A percentile compares a stretch with the other conserved stretches of the same genome.
These are phyloP conservation scores for Hirsutella minnesotensis DNA, from an alignment of 2,329 filamentous ascomycete species.

Conservation along the genomic window DNA sequence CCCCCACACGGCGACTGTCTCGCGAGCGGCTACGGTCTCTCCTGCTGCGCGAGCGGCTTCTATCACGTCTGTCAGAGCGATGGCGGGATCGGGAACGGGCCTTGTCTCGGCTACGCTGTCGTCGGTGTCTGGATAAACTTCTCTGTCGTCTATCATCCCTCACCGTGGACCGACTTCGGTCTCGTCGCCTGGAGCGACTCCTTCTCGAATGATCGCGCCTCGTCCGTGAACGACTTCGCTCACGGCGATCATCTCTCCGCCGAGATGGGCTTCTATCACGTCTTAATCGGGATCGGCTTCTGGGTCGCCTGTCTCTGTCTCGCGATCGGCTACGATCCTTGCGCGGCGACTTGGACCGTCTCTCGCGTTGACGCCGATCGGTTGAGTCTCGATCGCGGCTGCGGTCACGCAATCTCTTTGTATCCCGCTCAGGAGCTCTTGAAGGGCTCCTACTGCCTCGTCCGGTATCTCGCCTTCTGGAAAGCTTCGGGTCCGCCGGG, in stretches of 20 bases:
- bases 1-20: constrained; percentile 9
- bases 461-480: constrained; percentile 16
- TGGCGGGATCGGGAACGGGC: constrained; percentile 16
- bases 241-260: constrained; percentile 17
- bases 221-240: constrained; percentile 22
- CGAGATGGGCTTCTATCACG: constrained; percentile 30
- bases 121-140: constrained; percentile 14
- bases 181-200: constrained; percentile 22
- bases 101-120: constrained; percentile 6
- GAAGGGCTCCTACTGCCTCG: constrained; percentile 21
- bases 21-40: constrained; percentile 11
- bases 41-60: constrained; percentile 17
- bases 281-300: constrained; percentile 22
- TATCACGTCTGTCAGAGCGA: constrained; percentile 16
- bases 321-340: constrained; percentile 22
- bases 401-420: constrained; percentile 16
- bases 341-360: constrained; percentile 26
- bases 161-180: constrained; percentile 24
- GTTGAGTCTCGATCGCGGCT: constrained; percentile 16
- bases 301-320: constrained; percentile 20
- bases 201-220: constrained; percentile 21
- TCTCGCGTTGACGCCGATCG: constrained; percentile 19
- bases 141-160: constrained; percentile 19
- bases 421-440: constrained; percentile 14
- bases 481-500: constrained; percentile 15